Base-by-base conservation (phyloP, 2,329 filamentous ascomycete species). In the Apiospora rasikravindrae region DNA sequence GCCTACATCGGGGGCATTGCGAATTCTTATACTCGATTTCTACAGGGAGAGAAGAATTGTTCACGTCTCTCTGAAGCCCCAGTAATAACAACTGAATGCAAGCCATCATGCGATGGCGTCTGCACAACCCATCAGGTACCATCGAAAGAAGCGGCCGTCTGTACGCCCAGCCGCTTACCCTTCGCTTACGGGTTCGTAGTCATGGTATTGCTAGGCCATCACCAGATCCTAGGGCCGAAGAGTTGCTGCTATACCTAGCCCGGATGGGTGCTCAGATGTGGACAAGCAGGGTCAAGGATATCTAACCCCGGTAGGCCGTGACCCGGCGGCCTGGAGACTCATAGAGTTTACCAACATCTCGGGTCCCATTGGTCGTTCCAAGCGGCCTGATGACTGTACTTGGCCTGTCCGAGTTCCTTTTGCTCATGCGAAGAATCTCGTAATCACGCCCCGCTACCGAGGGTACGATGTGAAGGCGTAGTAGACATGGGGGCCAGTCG, bases 341-440 rank as follows among this genome's bases (percentile, higher is more conserved):
- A 3, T 13, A 40, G 19, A 64, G 33, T 64, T 64, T 64, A 64
- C 57, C 57, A 64, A 61, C 53, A 61, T 61, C 26, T 22, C 19
- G 53, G 53, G 29, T 40, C 57, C 19, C 19, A 64, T 64, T 64
- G 57, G 33, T 22, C 57, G 29, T 13, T 10, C 57, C 57, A 40
- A 40, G 57, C n/a, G 57, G 14, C 57, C 40, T 64, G 57, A 64
- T 64, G 57, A 64, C 57, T 64, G 57, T 7, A 26, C 49, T 26
- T 51, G 49, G n/a, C 45, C 22, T 49, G 45, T 10, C 45, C 8
- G 22, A 19, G 19, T 64, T 40, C 33, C 57, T 64, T 64, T 40
- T 64, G 19, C 14, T 40, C 57, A 64, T 64, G 57, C 22, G 57
- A 11, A 14, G 29, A 64, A 64, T 22, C 57, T 64, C 57, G 57